phyloP scores from a whole-genome alignment of 495 filamentous ascomycete genomes.

The Penicillium verhagenii region DNA sequence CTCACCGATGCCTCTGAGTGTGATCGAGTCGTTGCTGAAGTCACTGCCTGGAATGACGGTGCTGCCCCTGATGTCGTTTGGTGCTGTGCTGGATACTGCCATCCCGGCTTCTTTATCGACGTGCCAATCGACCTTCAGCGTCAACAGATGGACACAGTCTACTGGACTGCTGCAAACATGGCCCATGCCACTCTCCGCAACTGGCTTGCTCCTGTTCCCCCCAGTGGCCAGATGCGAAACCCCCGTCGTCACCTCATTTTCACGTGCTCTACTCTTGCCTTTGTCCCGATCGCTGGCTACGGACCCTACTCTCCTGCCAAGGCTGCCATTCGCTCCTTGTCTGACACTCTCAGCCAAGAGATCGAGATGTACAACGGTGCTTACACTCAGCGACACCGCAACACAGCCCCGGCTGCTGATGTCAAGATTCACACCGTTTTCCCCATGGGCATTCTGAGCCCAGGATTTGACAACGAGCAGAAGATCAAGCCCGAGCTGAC shows the following conservation, averaged over 20 bases:
- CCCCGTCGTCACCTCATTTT: conserved; percentile 79
- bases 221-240: conserved; percentile 29
- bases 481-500: conserved; percentile 78
- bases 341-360: conserved; percentile 81
- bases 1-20: conserved; percentile 68
- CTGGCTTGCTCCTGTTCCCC: conserved; percentile 46
- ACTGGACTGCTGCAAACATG: conserved; percentile 84
- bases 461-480: conserved; percentile 79
- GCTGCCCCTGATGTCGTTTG: conserved; percentile 80
- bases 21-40: conserved; percentile 64
- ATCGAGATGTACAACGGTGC: conserved; percentile 74
- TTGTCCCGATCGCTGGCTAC: conserved; percentile 82
- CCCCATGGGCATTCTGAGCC: conserved; percentile 76
- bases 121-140: conserved; percentile 60
- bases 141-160: conserved; percentile 88
- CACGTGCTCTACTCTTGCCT: conserved; percentile 74
- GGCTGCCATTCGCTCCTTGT: conserved; percentile 77
- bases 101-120: conserved; percentile 78
- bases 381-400: conserved; percentile 47
- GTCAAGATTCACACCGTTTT: conserved; percentile 82
- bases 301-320: conserved; percentile 81
- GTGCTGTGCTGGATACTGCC: conserved; percentile 80
- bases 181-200: conserved; percentile 61
- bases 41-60: conserved; percentile 79
- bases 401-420: conserved; percentile 46